A percentile compares a stretch with the other conserved stretches of the same genome.
These are phyloP conservation scores for Termitomyces sp. DNA, from an alignment of 768 basidiomycete species.

Conservation along the genomic window DNA sequence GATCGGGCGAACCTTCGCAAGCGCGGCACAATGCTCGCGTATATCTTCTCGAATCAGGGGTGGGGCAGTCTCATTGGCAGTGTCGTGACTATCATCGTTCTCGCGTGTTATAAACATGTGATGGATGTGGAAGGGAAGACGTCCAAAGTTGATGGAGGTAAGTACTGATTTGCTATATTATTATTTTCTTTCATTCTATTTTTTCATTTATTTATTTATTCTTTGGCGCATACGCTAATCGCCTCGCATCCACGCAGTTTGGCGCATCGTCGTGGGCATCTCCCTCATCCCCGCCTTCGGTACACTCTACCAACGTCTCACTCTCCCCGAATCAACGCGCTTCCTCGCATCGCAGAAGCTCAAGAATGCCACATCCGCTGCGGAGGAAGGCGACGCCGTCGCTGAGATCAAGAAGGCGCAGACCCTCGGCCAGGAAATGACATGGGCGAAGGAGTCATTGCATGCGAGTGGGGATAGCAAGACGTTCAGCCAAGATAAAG, in stretches of 20 bases:
- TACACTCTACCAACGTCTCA: constrained; percentile 74
- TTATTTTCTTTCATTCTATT: background rate
- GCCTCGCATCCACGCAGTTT: too few species aligned
- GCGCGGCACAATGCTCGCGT: constrained; percentile 71
- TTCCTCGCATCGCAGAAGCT: constrained; percentile 42
- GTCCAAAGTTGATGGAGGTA: constrained; percentile 69
- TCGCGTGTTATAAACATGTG: constrained; percentile 57
- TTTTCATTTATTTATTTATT: background rate
- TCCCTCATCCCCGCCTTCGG: constrained; percentile 73
- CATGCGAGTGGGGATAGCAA: background rate
- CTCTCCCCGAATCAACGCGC: constrained; percentile 65
- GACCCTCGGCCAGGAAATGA: constrained; percentile 19
- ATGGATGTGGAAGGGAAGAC: constrained; percentile 59
- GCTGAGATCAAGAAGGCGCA: constrained; percentile 33
- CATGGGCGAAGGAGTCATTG: constrained; percentile 12
- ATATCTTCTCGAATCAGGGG: constrained; percentile 75
- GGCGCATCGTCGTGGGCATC: constrained; percentile 73
- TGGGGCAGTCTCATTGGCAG: constrained; percentile 71
- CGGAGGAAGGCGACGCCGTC: constrained; percentile 22
- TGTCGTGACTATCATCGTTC: constrained; percentile 59
- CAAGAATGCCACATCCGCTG: constrained; percentile 10
- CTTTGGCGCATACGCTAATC: too few species aligned
- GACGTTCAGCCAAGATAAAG: too few species aligned
- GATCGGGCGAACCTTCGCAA: constrained; percentile 65
- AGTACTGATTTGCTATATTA: constrained; percentile 6